These are phyloP conservation scores for Fusarium newnesense DNA, from an alignment of 2,329 filamentous ascomycete species.

Conservation along the genomic window DNA sequence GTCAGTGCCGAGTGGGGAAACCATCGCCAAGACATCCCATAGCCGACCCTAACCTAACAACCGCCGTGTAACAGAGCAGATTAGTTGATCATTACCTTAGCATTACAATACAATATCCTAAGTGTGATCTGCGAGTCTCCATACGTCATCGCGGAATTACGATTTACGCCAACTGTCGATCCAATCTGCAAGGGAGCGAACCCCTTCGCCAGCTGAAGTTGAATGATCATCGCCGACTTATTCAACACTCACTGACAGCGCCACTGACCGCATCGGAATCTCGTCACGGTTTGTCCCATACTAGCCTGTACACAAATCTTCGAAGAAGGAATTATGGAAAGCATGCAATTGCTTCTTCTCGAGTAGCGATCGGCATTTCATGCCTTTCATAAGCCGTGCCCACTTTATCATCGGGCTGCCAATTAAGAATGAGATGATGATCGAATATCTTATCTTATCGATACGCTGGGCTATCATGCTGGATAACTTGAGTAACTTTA, in stretches of 20 bases:
- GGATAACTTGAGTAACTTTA: not conserved
- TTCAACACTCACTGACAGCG: not conserved
- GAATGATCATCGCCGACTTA: too few relatives aligned
- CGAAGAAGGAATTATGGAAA: not conserved
- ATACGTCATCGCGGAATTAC: not conserved
- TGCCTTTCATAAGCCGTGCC: not conserved
- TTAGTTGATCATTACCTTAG: not conserved
- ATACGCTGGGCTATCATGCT: not conserved
- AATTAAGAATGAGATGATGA: not conserved
- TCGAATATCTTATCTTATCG: not conserved
- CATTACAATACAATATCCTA: not conserved
- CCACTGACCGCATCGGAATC: not conserved
- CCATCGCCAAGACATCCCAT: not conserved
- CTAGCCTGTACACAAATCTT: not conserved
- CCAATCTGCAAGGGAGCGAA: not conserved
- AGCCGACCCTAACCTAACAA: not conserved
- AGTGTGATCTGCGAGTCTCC: not conserved
- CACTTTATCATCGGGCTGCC: not conserved
- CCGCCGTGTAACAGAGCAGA: not conserved
- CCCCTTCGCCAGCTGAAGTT: not conserved
- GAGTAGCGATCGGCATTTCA: not conserved
- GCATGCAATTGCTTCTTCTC: not conserved
- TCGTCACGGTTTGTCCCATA: accelerated
- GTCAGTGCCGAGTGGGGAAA: not conserved
- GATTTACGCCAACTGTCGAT: not conserved